Conservation (phyloP, 345 rosid species). For the Erucastrum elatum region DNA sequence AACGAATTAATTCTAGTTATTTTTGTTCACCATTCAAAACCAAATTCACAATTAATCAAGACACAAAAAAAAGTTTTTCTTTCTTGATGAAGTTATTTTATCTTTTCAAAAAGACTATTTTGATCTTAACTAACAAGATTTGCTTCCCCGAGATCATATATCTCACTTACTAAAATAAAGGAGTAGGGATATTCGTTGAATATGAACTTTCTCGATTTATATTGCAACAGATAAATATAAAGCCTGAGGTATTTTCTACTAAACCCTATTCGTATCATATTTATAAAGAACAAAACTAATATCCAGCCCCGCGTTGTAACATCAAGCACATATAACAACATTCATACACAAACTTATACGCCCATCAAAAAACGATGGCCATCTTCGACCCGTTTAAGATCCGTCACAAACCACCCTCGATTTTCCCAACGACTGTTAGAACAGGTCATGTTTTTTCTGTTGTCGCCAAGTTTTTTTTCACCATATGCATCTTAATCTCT, state of each 20-base stretch:
- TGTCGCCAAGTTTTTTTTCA: slow-evolving; percentile 45
- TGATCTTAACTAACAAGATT: slow-evolving; percentile 22
- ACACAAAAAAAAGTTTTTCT: background rate
- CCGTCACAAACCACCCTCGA: slow-evolving; percentile 34
- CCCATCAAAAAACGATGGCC: slow-evolving; percentile 12
- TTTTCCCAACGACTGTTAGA: slow-evolving; percentile 39
- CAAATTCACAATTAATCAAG: background rate
- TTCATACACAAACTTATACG: background rate
- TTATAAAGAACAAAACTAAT: background rate
- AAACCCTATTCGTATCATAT: slow-evolving; percentile 2
- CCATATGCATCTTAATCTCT: slow-evolving; percentile 45
- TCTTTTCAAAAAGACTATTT: background rate
- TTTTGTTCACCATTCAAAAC: no score
- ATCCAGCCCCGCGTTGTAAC: background rate
- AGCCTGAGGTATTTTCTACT: background rate
- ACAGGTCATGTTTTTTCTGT: slow-evolving; percentile 39
- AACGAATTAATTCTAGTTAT: no score
- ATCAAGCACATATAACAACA: background rate
- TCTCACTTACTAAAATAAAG: slow-evolving; percentile 18
- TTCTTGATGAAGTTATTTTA: background rate
- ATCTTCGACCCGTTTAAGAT: slow-evolving; percentile 30
- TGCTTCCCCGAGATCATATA: slow-evolving; percentile 11
- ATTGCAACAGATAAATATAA: background rate
- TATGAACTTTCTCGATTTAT: slow-evolving; percentile 18
- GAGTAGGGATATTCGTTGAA: slow-evolving; percentile 28